Percentiles rank a stretch among this genome's conserved stretches.
These are phyloP conservation scores for Craterostigma plantagineum DNA, from an alignment of 257 asterid species.

Conservation along the genomic window DNA sequence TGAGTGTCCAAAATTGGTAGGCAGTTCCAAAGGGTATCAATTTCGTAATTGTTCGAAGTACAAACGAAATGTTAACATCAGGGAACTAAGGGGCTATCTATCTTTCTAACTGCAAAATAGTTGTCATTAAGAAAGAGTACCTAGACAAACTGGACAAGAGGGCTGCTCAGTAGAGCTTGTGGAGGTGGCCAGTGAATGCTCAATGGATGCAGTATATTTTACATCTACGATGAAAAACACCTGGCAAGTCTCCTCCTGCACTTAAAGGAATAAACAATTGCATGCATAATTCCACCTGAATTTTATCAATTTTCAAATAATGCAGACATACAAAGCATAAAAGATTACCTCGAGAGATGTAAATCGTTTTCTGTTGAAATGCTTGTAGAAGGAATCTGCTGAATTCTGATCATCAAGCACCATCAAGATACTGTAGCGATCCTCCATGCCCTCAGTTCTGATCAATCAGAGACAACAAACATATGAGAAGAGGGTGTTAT, in stretches of 20 bases:
- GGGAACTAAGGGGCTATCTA: too few relatives aligned
- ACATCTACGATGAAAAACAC: conserved; percentile 61
- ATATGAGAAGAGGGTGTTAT: neutral
- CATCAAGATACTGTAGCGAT: conserved; percentile 64
- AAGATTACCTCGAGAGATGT: conserved; percentile 72
- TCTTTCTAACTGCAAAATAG: too few relatives aligned
- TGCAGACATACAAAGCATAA: conserved; percentile 4
- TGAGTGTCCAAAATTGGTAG: too few relatives aligned
- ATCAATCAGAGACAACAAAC: conserved; percentile 9
- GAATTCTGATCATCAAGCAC: conserved; percentile 59
- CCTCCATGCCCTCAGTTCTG: conserved; percentile 80
- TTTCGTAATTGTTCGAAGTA: too few relatives aligned
- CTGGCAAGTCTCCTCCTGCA: conserved; percentile 59
- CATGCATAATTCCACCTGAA: neutral
- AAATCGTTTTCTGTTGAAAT: conserved; percentile 51
- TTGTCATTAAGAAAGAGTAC: conserved; percentile 19
- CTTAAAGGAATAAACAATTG: conserved; percentile 9
- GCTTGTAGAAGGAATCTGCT: conserved; percentile 63
- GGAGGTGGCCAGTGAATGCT: conserved; percentile 51
- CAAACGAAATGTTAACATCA: too few relatives aligned
- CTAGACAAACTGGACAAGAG: conserved; percentile 92
- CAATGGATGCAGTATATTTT: conserved; percentile 80
- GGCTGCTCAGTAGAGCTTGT: conserved; percentile 71
- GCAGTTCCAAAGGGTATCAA: too few relatives aligned
- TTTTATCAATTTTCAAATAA: neutral